These are phyloP conservation scores for Halenospora varia DNA, from an alignment of 495 filamentous ascomycete species.

Conservation along the genomic window DNA sequence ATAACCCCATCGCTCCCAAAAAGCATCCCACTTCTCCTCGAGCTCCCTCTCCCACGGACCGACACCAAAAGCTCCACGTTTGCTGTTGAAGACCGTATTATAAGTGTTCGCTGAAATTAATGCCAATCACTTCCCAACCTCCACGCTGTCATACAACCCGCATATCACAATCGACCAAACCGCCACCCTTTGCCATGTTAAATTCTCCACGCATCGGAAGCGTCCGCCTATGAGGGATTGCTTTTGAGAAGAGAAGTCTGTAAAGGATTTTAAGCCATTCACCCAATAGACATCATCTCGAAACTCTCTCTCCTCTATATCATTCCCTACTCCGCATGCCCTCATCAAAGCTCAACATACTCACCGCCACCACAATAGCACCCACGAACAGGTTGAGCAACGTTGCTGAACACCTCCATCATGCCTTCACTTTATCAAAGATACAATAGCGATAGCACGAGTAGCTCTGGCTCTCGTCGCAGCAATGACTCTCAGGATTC, in stretches of 20 bases:
- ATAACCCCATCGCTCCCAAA: too few species aligned
- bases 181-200: slow-evolving; percentile 7
- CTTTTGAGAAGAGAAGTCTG: background rate
- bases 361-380: background rate
- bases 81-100: background rate
- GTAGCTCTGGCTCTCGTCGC: slow-evolving; percentile 56
- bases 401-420: background rate
- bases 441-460: slow-evolving; percentile 27
- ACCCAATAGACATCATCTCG: background rate
- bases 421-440: slow-evolving; percentile 15
- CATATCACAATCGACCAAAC: slow-evolving; percentile 1
- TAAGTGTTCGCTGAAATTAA: background rate
- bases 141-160: background rate
- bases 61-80: background rate
- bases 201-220: slow-evolving; percentile 1
- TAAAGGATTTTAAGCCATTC: background rate
- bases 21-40: too few species aligned
- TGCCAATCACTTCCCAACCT: background rate
- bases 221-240: slow-evolving; percentile 1
- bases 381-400: background rate
- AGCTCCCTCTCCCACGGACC: background rate
- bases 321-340: background rate
- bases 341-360: background rate
- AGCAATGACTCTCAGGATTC: slow-evolving; percentile 63
- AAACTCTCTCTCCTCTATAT: background rate